Conservation (phyloP, 75 land plant genomes). For the Pseudotsuga menziesii region DNA sequence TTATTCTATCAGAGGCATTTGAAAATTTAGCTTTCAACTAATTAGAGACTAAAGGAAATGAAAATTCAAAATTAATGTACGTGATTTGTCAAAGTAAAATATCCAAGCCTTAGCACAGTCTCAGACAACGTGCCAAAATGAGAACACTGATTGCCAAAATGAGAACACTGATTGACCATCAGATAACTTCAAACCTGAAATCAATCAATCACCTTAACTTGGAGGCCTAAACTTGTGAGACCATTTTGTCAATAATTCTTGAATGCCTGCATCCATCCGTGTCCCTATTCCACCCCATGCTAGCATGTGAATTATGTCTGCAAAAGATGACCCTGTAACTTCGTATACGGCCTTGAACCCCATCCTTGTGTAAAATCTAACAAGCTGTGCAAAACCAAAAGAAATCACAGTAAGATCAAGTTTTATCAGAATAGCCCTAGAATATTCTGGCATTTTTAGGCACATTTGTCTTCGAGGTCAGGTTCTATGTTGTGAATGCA, state of each 20-base stretch:
- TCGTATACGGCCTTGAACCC: conserved; percentile 85
- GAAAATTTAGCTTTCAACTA: neutral
- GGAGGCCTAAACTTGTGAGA: conserved; percentile 40
- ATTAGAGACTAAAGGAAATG: neutral
- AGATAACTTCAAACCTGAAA: neutral
- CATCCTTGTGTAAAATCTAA: conserved; percentile 74
- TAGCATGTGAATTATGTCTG: conserved; percentile 69
- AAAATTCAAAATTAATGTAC: neutral
- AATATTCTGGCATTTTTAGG: neutral
- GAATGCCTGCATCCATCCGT: conserved; percentile 82
- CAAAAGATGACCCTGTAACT: conserved; percentile 75
- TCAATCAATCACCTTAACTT: neutral
- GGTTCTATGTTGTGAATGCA: neutral
- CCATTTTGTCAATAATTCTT: conserved; percentile 74
- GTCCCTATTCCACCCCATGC: conserved; percentile 97
- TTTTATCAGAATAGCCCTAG: neutral
- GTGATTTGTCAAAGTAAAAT: neutral
- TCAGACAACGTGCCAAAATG: neutral
- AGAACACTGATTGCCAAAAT: neutral
- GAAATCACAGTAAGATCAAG: conserved; percentile 3
- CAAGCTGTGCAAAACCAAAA: conserved; percentile 42
- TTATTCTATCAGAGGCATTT: neutral
- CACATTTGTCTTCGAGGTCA: neutral
- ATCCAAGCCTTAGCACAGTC: neutral
- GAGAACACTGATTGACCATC: neutral